Conservation (phyloP, 106 monocot species). For the Amphibolis antarctica region DNA sequence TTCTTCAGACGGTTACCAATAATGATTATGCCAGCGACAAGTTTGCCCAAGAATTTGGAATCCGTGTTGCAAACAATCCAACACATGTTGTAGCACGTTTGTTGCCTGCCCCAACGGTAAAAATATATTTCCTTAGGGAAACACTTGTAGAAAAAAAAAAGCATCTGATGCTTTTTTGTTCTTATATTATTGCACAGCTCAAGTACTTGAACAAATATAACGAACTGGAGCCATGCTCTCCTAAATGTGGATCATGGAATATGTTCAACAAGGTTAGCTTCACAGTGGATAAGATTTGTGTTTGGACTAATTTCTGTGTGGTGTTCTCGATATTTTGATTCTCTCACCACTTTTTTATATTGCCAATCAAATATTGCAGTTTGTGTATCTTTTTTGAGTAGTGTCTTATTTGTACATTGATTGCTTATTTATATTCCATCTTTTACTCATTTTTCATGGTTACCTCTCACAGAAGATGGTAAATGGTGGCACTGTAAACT, state of each 20-base stretch:
- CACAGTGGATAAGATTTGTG: not conserved
- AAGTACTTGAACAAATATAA: constrained; percentile 24
- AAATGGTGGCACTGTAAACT: constrained; percentile 29
- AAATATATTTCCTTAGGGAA: not conserved
- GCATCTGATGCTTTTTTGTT: not conserved
- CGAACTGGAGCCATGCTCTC: constrained; percentile 15
- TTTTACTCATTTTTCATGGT: not conserved
- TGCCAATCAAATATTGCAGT: not conserved
- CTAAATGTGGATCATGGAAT: constrained; percentile 45
- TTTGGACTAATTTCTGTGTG: not conserved
- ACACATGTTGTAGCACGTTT: constrained; percentile 43
- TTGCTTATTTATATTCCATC: not conserved
- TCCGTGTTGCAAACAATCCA: constrained; percentile 15
- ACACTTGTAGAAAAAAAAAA: not conserved
- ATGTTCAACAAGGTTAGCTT: constrained; percentile 45
- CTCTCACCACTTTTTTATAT: not conserved
- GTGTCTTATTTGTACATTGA: not conserved
- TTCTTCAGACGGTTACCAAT: constrained; percentile 22
- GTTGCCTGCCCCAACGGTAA: constrained; percentile 44
- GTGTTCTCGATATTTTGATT: not conserved
- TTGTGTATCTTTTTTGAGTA: not conserved
- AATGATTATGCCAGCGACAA: constrained; percentile 42
- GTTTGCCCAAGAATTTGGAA: constrained; percentile 49
- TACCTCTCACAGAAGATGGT: constrained; percentile 27
- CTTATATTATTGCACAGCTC: constrained; percentile 23